A percentile compares a stretch with the other conserved stretches of the same genome.
Conservation (phyloP, 1,284 basidiomycete species). For the Mycena citricolor region DNA sequence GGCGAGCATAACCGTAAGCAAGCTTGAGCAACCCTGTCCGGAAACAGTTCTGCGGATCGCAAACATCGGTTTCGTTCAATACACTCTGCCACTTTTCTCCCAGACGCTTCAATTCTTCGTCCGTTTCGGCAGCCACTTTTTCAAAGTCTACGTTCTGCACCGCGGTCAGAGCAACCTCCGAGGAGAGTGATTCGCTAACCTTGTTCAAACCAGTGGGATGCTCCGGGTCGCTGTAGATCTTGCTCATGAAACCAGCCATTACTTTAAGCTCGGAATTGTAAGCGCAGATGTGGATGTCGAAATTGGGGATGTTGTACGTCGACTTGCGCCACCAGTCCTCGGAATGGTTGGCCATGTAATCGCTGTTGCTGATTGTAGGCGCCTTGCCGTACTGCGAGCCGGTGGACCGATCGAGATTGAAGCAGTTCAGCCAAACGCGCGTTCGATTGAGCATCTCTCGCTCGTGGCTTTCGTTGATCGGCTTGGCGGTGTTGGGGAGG, state of each 20-base stretch:
- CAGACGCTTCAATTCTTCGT: slow-evolving; percentile 59
- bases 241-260: slow-evolving; percentile 57
- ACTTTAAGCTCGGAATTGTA: slow-evolving; percentile 73
- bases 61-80: slow-evolving; percentile 49
- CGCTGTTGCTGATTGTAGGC: slow-evolving; percentile 70
- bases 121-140: slow-evolving; percentile 60
- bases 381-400: slow-evolving; percentile 83
- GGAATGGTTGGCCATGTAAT: slow-evolving; percentile 74
- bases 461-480: slow-evolving; percentile 69
- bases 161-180: not conserved
- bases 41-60: slow-evolving; percentile 54
- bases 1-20: slow-evolving; percentile 66
- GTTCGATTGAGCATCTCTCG: slow-evolving; percentile 86
- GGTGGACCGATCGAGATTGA: slow-evolving; percentile 79
- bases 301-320: slow-evolving; percentile 62
- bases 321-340: slow-evolving; percentile 74
- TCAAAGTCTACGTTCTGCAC: slow-evolving; percentile 63
- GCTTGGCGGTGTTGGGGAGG: slow-evolving; percentile 66
- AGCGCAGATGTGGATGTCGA: slow-evolving; percentile 74
- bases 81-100: slow-evolving; percentile 55
- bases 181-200: slow-evolving; percentile 35
- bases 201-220: slow-evolving; percentile 74
- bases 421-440: slow-evolving; percentile 84
- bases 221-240: slow-evolving; percentile 70
- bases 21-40: slow-evolving; percentile 63